Conservation (phyloP, 768 basidiomycete genomes). For the Podaxis mareebaensis region DNA sequence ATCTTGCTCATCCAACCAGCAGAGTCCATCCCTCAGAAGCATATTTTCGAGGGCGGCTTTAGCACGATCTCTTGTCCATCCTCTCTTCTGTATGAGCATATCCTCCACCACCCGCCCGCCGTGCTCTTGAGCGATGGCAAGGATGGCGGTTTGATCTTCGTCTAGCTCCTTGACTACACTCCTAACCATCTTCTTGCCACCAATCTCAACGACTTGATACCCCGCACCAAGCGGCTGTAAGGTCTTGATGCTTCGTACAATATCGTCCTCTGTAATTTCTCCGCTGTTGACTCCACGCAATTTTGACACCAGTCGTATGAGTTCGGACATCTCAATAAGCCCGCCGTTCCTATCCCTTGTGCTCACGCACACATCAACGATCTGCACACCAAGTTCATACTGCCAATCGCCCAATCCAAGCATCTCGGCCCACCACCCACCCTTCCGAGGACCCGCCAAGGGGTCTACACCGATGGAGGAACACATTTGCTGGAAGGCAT, state of each 20-base stretch:
- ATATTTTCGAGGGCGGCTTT: slow-evolving; percentile 84
- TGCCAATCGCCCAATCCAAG: slow-evolving; percentile 93
- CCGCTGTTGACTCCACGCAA: slow-evolving; percentile 69
- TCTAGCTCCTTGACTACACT: slow-evolving; percentile 91
- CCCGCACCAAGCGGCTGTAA: slow-evolving; percentile 90
- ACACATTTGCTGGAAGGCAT: slow-evolving; percentile 96
- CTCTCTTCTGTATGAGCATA: slow-evolving; percentile 55
- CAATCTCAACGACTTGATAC: slow-evolving; percentile 79
- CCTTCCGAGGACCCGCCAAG: slow-evolving; percentile 79
- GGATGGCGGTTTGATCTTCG: slow-evolving; percentile 81
- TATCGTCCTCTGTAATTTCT: slow-evolving; percentile 83
- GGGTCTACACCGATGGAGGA: slow-evolving; percentile 94
- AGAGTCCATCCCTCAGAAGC: slow-evolving; percentile 86
- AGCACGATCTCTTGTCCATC: slow-evolving; percentile 82
- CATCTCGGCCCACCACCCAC: slow-evolving; percentile 91
- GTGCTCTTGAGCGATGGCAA: slow-evolving; percentile 68
- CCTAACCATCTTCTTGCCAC: slow-evolving; percentile 78
- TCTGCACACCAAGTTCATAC: slow-evolving; percentile 93
- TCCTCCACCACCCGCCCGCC: slow-evolving; percentile 73
- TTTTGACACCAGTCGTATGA: slow-evolving; percentile 75
- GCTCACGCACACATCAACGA: slow-evolving; percentile 88
- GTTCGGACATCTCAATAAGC: slow-evolving; percentile 84
- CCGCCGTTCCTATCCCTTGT: slow-evolving; percentile 91
- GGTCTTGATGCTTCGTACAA: slow-evolving; percentile 80
- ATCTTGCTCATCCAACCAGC: slow-evolving; percentile 94